Conservation (phyloP, 83 land plant genomes). For the Larix sibirica region DNA sequence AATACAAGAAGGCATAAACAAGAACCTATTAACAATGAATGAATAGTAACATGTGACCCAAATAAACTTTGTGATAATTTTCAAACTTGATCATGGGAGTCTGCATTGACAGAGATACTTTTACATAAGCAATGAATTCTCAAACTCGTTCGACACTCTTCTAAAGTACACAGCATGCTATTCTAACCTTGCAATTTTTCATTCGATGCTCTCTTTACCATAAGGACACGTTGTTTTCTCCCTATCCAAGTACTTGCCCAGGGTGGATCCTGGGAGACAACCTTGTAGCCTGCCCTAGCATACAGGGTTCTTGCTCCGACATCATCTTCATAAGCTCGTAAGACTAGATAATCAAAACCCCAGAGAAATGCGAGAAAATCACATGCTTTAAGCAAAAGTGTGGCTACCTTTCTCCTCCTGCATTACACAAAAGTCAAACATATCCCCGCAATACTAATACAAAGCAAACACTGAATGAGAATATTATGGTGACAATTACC, state of each 20-base stretch:
- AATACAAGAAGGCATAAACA: too few relatives aligned
- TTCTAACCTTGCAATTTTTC: too few relatives aligned
- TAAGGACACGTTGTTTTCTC: constrained; percentile 72
- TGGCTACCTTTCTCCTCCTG: constrained; percentile 90
- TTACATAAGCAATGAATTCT: too few relatives aligned
- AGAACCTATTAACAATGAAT: too few relatives aligned
- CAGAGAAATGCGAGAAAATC: constrained; percentile 66
- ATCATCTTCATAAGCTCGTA: constrained; percentile 95
- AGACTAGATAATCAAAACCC: constrained; percentile 74
- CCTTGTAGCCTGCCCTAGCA: constrained; percentile 68
- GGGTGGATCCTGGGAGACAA: constrained; percentile 66
- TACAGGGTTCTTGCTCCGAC: constrained; percentile 73
- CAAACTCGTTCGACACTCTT: too few relatives aligned
- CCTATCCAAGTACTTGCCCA: constrained; percentile 89
- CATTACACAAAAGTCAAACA: constrained; percentile 2
- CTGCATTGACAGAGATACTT: too few relatives aligned
- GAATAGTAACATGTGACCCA: too few relatives aligned
- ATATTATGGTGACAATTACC: constrained; percentile 27
- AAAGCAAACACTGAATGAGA: background rate
- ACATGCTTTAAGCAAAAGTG: constrained; percentile 77
- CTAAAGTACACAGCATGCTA: too few relatives aligned
- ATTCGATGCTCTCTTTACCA: constrained; percentile 54
- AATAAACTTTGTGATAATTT: too few relatives aligned
- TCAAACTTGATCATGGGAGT: too few relatives aligned
- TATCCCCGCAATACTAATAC: background rate